Evolutionary conservation across 2,329 filamentous ascomycete species (phyloP).

Genomic region (Phyllosticta citribraziliensis): DNA sequence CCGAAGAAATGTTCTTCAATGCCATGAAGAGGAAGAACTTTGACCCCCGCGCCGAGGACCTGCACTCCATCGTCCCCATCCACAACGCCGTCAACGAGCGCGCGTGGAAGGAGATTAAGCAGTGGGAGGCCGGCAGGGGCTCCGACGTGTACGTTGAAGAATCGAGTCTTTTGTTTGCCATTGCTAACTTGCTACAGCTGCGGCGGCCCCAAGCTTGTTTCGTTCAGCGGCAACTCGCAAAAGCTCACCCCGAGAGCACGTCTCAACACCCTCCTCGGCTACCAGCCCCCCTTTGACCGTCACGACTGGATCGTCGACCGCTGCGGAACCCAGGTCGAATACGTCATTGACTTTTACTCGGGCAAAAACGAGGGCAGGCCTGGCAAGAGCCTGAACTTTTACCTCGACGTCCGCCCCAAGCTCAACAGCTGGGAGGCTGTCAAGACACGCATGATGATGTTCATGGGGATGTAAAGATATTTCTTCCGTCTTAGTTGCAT

Average conservation of each 20-base stretch:
- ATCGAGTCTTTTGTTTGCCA: background rate
- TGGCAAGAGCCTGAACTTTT: constrained; percentile 49
- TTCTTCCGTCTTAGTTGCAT: background rate
- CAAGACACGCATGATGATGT: constrained; percentile 43
- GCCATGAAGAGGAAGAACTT: constrained; percentile 89
- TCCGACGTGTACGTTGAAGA: constrained; percentile 42
- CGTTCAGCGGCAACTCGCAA: constrained; percentile 60
- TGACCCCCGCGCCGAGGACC: constrained; percentile 60
- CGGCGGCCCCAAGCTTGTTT: constrained; percentile 70
- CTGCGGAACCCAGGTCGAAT: constrained; percentile 77
- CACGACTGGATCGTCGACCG: constrained; percentile 97
- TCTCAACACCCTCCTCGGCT: constrained; percentile 76
- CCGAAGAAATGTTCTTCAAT: constrained; percentile 95
- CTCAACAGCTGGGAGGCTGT: constrained; percentile 53
- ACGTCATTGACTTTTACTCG: constrained; percentile 96
- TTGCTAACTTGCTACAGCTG: constrained; percentile 37
- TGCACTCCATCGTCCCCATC: constrained; percentile 88
- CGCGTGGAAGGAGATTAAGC: constrained; percentile 84
- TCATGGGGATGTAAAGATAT: constrained; percentile 33
- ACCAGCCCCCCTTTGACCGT: constrained; percentile 82
- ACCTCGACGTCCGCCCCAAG: constrained; percentile 56
- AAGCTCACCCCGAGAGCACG: constrained; percentile 71
- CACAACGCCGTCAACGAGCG: constrained; percentile 98
- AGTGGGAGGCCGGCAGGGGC: constrained; percentile 66
- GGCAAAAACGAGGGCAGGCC: constrained; percentile 45